Conservation (phyloP, 2,329 filamentous ascomycete genomes). For the Fusarium mundagurra region DNA sequence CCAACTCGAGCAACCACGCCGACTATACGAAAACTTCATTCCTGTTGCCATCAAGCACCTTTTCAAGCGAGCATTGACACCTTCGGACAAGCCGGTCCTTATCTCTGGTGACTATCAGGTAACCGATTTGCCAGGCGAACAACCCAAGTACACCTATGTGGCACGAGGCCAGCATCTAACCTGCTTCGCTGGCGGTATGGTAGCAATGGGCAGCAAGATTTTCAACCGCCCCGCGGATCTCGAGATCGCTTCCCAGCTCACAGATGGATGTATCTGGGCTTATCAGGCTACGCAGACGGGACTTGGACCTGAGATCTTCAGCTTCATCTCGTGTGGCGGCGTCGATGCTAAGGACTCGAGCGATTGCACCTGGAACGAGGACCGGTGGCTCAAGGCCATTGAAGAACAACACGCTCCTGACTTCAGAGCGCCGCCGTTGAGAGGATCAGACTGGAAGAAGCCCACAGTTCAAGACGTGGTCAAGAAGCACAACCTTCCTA, state of each 20-base stretch:
- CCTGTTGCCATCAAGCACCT: slow-evolving; percentile 64
- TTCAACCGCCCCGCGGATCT: slow-evolving; percentile 66
- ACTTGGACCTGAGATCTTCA: slow-evolving; percentile 69
- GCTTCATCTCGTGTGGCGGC: slow-evolving; percentile 55
- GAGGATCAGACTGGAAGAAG: slow-evolving; percentile 36
- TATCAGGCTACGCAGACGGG: slow-evolving; percentile 67
- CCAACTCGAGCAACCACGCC: slow-evolving; percentile 44
- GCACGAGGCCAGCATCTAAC: slow-evolving; percentile 65
- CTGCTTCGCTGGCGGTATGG: slow-evolving; percentile 75
- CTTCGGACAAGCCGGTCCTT: slow-evolving; percentile 66
- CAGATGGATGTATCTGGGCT: slow-evolving; percentile 71
- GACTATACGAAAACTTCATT: slow-evolving; percentile 51
- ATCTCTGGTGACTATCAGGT: slow-evolving; percentile 65
- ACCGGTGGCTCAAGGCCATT: slow-evolving; percentile 43
- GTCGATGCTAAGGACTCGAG: slow-evolving; percentile 32
- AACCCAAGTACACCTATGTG: slow-evolving; percentile 45
- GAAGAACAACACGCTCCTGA: slow-evolving; percentile 39
- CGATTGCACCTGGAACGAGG: slow-evolving; percentile 50
- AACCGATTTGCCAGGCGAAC: slow-evolving; percentile 30
- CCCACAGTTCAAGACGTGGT: slow-evolving; percentile 39
- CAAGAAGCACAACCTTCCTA: slow-evolving; percentile 52
- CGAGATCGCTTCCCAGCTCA: slow-evolving; percentile 65
- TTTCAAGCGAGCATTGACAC: slow-evolving; percentile 74
- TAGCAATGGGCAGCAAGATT: slow-evolving; percentile 69
- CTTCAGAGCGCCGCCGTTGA: slow-evolving; percentile 37